Percentiles rank a stretch among this genome's conserved stretches.
Evolutionary conservation across 2,329 filamentous ascomycete species (phyloP).

Genomic region (Phialophora macrospora): DNA sequence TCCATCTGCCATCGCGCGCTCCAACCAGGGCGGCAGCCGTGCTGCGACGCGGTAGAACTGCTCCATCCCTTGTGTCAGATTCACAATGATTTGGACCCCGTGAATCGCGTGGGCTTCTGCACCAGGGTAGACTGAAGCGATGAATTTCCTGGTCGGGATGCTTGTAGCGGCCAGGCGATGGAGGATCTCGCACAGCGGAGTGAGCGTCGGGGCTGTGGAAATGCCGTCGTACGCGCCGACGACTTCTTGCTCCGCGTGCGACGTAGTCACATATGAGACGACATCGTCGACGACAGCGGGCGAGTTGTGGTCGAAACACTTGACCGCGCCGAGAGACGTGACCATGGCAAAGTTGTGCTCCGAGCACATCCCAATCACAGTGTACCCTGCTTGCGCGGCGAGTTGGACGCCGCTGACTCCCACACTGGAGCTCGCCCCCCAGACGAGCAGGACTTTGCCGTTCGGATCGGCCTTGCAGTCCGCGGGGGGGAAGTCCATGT

Average conservation of each 20-base stretch:
- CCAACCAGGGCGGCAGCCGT: conserved; percentile 1
- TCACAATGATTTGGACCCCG: conserved; percentile 7
- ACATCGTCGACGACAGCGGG: background rate
- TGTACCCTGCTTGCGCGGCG: conserved; percentile 47
- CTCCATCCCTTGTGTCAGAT: conserved; percentile 2
- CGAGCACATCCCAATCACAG: conserved; percentile 45
- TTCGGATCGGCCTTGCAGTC: conserved; percentile 12
- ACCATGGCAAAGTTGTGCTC: conserved; percentile 42
- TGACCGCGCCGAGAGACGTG: conserved; percentile 40
- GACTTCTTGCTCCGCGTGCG: background rate
- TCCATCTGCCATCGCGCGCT: conserved; percentile 1
- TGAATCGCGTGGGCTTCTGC: conserved; percentile 5
- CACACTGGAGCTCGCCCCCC: conserved; percentile 52
- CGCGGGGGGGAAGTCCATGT: conserved; percentile 36
- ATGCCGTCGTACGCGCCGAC: conserved; percentile 17
- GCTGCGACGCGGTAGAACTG: background rate
- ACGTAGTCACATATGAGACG: conserved; percentile 1
- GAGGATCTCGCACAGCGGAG: conserved; percentile 7
- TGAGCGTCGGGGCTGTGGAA: conserved; percentile 2
- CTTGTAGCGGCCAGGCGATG: background rate
- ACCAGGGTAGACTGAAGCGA: conserved; percentile 10
- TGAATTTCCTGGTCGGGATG: conserved; percentile 9
- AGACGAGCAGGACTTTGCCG: conserved; percentile 43
- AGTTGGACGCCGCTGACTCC: conserved; percentile 51
- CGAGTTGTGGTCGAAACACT: conserved; percentile 53